phyloP scores from a whole-genome alignment of 2,329 filamentous ascomycete genomes.

The Colletotrichum theobromicola region DNA sequence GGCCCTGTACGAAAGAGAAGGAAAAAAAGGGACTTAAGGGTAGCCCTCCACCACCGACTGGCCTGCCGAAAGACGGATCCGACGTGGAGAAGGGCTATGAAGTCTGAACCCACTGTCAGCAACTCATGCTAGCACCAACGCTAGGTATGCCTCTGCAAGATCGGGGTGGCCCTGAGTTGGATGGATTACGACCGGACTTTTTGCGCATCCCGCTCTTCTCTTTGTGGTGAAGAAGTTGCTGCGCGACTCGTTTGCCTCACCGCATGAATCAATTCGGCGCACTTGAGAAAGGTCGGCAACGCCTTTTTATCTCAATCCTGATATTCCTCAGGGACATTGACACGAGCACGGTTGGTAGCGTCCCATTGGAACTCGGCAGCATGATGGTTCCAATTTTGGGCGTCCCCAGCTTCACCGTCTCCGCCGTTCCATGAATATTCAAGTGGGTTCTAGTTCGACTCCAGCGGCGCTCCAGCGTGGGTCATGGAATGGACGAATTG shows the following conservation, averaged over 20 bases:
- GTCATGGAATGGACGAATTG: conserved; percentile 2
- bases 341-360: background rate
- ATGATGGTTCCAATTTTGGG: background rate
- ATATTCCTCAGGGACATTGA: background rate
- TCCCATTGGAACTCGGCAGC: background rate
- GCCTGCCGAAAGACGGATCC: conserved; percentile 11
- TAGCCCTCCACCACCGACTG: conserved; percentile 3
- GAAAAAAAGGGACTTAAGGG: conserved; percentile 16
- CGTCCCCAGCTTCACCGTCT: background rate
- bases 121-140: background rate
- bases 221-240: background rate
- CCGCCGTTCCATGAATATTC: conserved; percentile 11
- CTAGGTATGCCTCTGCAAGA: background rate
- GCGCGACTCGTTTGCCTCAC: background rate
- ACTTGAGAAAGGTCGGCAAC: background rate
- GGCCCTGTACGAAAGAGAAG: conserved; percentile 12
- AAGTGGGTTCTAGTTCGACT: conserved; percentile 10
- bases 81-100: conserved; percentile 4
- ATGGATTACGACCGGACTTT: background rate
- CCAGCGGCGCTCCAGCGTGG: conserved; percentile 4
- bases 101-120: conserved; percentile 1
- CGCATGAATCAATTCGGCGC: background rate
- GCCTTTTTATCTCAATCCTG: background rate
- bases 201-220: background rate
- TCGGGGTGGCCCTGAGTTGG: background rate